These are phyloP conservation scores for Tillandsia leiboldiana DNA, from an alignment of 176 grass and related monocot species.

Conservation along the genomic window DNA sequence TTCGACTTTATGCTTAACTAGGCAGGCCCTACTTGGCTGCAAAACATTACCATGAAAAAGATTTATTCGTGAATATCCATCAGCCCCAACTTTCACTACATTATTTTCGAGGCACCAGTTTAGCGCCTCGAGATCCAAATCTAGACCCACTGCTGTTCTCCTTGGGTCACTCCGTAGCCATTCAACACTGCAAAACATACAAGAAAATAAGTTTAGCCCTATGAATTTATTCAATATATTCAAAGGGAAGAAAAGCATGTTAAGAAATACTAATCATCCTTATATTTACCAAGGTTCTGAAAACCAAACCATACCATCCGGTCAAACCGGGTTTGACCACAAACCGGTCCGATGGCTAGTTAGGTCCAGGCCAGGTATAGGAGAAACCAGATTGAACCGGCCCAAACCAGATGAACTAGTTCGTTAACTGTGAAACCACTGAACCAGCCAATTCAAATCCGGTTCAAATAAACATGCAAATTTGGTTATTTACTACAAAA, in stretches of 20 bases:
- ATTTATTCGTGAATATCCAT: conserved; percentile 65
- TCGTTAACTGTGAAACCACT: too few relatives aligned
- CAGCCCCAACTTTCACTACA: conserved; percentile 48
- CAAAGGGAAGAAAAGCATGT: background rate
- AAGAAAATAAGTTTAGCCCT: background rate
- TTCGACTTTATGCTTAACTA: conserved; percentile 35
- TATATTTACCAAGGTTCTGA: background rate
- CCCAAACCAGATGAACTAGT: too few relatives aligned
- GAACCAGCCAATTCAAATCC: too few relatives aligned
- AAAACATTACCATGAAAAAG: conserved; percentile 94
- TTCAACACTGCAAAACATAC: conserved; percentile 34
- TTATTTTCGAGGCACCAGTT: conserved; percentile 89
- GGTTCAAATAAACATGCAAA: too few relatives aligned
- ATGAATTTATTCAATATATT: background rate
- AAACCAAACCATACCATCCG: background rate
- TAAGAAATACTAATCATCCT: background rate
- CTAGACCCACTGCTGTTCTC: conserved; percentile 59
- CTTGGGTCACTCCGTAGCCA: conserved; percentile 70
- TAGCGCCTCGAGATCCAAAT: conserved; percentile 89
- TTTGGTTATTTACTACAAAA: too few relatives aligned
- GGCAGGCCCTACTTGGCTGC: conserved; percentile 32
- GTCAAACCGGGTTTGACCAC: too few relatives aligned
- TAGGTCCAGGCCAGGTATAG: too few relatives aligned
- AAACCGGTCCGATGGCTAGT: too few relatives aligned
- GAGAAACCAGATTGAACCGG: too few relatives aligned